phyloP scores from a whole-genome alignment of 176 grass and related monocot species.

The Musa schizocarpa region DNA sequence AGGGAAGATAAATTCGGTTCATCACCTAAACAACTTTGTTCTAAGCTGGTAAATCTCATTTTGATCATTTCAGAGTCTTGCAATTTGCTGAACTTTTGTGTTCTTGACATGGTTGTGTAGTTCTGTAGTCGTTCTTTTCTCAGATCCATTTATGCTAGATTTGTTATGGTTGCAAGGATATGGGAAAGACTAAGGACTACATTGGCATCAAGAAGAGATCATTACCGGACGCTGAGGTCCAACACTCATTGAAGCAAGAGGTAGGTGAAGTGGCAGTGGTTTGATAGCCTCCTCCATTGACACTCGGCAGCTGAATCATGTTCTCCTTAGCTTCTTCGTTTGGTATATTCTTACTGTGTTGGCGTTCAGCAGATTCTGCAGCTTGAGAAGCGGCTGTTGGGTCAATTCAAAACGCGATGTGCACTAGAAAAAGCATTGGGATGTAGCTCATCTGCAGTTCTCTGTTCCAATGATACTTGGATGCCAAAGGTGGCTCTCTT shows the following conservation, averaged over 20 bases:
- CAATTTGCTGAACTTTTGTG: no score
- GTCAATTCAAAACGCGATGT: conserved; percentile 59
- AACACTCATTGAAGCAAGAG: conserved; percentile 71
- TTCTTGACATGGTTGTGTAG: not conserved
- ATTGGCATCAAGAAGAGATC: conserved; percentile 31
- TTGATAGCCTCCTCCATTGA: not conserved
- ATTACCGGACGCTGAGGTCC: conserved; percentile 32
- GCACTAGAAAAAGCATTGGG: conserved; percentile 72
- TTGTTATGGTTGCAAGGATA: conserved; percentile 42
- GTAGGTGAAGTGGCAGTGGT: conserved; percentile 18
- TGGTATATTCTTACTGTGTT: not conserved
- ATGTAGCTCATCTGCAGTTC: conserved; percentile 35
- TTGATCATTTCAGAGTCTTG: not conserved
- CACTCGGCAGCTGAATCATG: conserved; percentile 1
- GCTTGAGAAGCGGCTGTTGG: conserved; percentile 72
- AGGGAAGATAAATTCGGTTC: conserved; percentile 26
- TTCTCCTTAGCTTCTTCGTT: not conserved
- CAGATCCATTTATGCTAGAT: conserved; percentile 18
- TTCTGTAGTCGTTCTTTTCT: not conserved
- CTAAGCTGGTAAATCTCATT: conserved; percentile 36
- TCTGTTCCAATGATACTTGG: conserved; percentile 43
- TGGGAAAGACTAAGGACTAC: conserved; percentile 29
- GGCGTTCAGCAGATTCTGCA: conserved; percentile 47
- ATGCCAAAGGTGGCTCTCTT: conserved; percentile 56
- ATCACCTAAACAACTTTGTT: conserved; percentile 32